Conservation (phyloP, 192 early-diverging fungal genomes). For the Phlyctochytrium bullatum region DNA sequence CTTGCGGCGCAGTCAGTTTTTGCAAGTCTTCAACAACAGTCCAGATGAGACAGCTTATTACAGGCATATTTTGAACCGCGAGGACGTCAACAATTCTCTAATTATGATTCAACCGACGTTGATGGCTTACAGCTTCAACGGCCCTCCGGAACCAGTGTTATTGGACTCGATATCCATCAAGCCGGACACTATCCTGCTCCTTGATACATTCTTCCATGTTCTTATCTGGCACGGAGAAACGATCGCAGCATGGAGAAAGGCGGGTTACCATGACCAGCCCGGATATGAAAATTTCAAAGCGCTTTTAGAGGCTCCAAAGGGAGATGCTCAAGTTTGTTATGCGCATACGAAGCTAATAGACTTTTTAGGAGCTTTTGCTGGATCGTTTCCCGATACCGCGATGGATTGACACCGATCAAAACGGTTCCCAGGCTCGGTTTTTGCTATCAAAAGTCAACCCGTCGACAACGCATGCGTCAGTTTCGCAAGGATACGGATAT, state of each 20-base stretch:
- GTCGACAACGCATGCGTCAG: slow-evolving; percentile 85
- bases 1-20: slow-evolving; percentile 90
- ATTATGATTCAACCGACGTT: slow-evolving; percentile 99
- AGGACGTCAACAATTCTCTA: slow-evolving; percentile 95
- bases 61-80: slow-evolving; percentile 87
- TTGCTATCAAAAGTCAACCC: slow-evolving; percentile 97
- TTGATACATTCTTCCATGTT: slow-evolving; percentile 99
- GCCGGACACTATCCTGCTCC: slow-evolving; percentile 83
- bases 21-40: slow-evolving; percentile 98
- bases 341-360: neutral
- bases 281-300: slow-evolving; percentile 93
- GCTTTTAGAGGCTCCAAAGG: slow-evolving; percentile 84
- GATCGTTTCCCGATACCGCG: slow-evolving; percentile 98
- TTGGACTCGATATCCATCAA: slow-evolving; percentile 99
- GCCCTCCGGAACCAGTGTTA: slow-evolving; percentile 83
- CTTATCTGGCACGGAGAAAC: slow-evolving; percentile 99
- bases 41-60: slow-evolving; percentile 97
- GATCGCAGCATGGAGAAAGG: slow-evolving; percentile 94
- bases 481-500: slow-evolving; percentile 46
- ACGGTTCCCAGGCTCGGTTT: slow-evolving; percentile 98
- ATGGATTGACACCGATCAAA: slow-evolving; percentile 96
- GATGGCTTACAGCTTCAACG: slow-evolving; percentile 87
- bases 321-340: slow-evolving; percentile 67
- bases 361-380: slow-evolving; percentile 73
- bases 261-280: slow-evolving; percentile 91